Base-by-base conservation (phyloP, 108 stramenopile genomes). In the Nitzschia inconspicua region DNA sequence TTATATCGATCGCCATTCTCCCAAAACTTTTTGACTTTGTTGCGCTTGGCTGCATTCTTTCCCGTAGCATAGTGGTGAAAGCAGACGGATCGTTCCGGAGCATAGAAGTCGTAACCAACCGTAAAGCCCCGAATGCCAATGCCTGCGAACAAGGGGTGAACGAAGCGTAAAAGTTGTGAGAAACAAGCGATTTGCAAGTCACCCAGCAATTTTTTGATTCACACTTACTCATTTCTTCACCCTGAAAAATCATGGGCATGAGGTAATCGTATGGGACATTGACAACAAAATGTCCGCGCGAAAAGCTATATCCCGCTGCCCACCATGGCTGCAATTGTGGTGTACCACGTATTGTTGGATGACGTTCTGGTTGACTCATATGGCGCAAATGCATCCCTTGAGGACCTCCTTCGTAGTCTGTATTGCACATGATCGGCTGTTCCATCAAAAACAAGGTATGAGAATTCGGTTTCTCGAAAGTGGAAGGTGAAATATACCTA, bases 381-480 rank as follows among this genome's bases (percentile, higher is more conserved):
- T 95, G 95, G 13, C 89, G 71, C 52, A 95, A 67, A 56, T 95
- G 91, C 64, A 71, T 64, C 43, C 87, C 89, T 47, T 84, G 72
- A 10, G 69, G 68, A 24, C 86, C 86, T 10, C 84, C 85, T 49
- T 91, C 92, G 46, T 91, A 96, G 47, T 79, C 73, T 0, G 90
- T 87, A 59, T 96, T 93, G 73, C 95, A 96, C 89, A 87, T 91
- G 43, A 91, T 91, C 1, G 89, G 86, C n/a, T n/a, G n/a, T n/a
- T n/a, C n/a, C n/a, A n/a, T n/a, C n/a, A n/a, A n/a, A n/a, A n/a
- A n/a, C n/a, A n/a, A n/a, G n/a, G n/a, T n/a, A n/a, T n/a, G n/a
- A n/a, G n/a, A n/a, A n/a, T 39, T 49, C 29, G n/a, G n/a, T n/a
- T n/a, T n/a, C n/a, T n/a, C n/a, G n/a, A n/a, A n/a, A n/a, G n/a